Percentiles rank a stretch among this genome's conserved stretches.
Evolutionary conservation across 2,329 filamentous ascomycete species (phyloP).

Genomic region (Ilyonectria sp.): DNA sequence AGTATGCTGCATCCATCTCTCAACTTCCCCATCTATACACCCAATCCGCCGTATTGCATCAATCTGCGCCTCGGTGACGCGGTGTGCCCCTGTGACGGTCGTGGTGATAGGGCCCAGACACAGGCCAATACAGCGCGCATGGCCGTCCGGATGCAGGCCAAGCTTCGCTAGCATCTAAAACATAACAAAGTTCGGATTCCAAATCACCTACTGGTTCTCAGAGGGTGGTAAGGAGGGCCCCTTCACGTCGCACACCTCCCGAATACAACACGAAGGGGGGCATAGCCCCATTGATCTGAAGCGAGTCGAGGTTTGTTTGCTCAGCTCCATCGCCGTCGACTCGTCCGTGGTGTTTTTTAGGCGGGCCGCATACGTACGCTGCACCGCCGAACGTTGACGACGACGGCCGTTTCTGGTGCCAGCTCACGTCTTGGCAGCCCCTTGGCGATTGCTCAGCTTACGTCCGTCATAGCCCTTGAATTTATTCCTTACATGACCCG

Average conservation of each 20-base stretch:
- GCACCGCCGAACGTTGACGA: slow-evolving; percentile 31
- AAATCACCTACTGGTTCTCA: slow-evolving; percentile 14
- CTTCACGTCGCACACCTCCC: not conserved
- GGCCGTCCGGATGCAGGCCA: slow-evolving; percentile 13
- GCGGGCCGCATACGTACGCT: slow-evolving; percentile 11
- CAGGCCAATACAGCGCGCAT: slow-evolving; percentile 1
- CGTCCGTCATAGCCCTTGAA: slow-evolving; percentile 3
- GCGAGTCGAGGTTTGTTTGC: slow-evolving; percentile 7
- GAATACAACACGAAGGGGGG: not conserved
- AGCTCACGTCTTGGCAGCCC: slow-evolving; percentile 11
- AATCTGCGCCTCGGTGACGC: slow-evolving; percentile 16
- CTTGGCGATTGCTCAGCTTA: slow-evolving; percentile 5
- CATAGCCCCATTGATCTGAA: slow-evolving; percentile 24
- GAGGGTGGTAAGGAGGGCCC: not conserved
- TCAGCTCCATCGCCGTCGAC: slow-evolving; percentile 6
- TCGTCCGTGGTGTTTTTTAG: not conserved
- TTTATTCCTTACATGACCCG: not conserved
- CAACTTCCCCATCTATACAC: slow-evolving; percentile 5
- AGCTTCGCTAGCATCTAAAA: slow-evolving; percentile 14
- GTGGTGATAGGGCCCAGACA: not conserved
- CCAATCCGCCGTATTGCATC: slow-evolving; percentile 18
- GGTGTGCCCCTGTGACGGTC: slow-evolving; percentile 7
- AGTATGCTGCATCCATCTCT: not conserved
- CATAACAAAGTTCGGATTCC: slow-evolving; percentile 9
- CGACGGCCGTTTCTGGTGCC: slow-evolving; percentile 22